Conservation (phyloP, 495 filamentous ascomycete species). For the Neurospora sp. region DNA sequence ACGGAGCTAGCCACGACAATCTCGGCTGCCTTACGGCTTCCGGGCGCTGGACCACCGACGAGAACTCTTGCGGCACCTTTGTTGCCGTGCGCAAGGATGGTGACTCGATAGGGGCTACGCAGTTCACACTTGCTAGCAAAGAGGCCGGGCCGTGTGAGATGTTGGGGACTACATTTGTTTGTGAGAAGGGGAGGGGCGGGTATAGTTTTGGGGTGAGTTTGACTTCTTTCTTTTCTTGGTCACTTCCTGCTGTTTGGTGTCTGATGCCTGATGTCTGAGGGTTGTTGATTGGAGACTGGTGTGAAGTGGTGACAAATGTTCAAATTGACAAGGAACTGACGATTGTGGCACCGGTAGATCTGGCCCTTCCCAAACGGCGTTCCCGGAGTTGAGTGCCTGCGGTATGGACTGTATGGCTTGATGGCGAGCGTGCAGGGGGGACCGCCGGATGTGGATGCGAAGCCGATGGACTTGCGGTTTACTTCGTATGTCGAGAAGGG, state of each 20-base stretch:
- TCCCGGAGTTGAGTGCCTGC: constrained; percentile 7
- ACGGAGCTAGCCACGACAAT: constrained; percentile 8
- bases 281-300: no score
- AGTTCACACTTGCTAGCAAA: constrained; percentile 2
- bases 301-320: no score
- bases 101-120: not conserved
- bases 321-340: no score
- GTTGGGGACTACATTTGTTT: constrained; percentile 6
- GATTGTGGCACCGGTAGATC: not conserved
- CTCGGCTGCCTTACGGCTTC: constrained; percentile 17
- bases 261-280: not conserved
- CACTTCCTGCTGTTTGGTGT: not conserved
- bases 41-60: constrained; percentile 14
- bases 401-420: constrained; percentile 15
- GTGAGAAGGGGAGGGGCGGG: not conserved
- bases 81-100: not conserved
- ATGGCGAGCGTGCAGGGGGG: constrained; percentile 7
- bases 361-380: constrained; percentile 16
- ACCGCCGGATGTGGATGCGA: constrained; percentile 4
- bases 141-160: constrained; percentile 7
- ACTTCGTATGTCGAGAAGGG: constrained; percentile 6
- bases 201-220: constrained; percentile 14
- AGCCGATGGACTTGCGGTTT: constrained; percentile 7
- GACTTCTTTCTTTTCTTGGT: not conserved
- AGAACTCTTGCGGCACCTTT: constrained; percentile 11